Conservation (phyloP, 2,329 filamentous ascomycete species). For the Colletotrichum orchidophilum region DNA sequence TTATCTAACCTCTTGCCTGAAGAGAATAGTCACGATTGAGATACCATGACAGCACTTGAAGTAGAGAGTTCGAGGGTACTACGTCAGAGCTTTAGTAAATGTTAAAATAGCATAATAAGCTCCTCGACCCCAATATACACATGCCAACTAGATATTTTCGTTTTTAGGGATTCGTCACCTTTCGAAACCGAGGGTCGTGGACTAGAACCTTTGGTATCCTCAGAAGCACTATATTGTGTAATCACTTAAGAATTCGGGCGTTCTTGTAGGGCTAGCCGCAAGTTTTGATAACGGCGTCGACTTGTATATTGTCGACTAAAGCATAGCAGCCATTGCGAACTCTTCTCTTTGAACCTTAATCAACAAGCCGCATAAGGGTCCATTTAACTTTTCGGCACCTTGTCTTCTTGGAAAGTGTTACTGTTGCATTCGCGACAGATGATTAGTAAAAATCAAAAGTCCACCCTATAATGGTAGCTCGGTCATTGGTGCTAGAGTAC, state of each 20-base stretch:
- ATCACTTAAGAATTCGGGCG: background rate
- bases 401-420: background rate
- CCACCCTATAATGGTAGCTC: background rate
- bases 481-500: background rate
- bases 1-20: no score
- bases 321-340: background rate
- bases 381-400: background rate
- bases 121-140: no score
- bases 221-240: background rate
- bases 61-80: no score
- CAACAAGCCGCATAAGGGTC: background rate
- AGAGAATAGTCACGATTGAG: no score
- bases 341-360: background rate
- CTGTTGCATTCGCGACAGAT: background rate
- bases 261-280: no score
- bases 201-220: background rate
- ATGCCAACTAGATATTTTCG: no score
- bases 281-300: background rate
- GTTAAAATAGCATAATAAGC: no score
- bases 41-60: no score
- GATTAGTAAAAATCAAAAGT: background rate
- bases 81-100: no score
- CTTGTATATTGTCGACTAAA: background rate
- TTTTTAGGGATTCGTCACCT: background rate
- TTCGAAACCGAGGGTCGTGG: background rate